phyloP scores from a whole-genome alignment of 2,329 filamentous ascomycete genomes.

The Ophiostoma montium region DNA sequence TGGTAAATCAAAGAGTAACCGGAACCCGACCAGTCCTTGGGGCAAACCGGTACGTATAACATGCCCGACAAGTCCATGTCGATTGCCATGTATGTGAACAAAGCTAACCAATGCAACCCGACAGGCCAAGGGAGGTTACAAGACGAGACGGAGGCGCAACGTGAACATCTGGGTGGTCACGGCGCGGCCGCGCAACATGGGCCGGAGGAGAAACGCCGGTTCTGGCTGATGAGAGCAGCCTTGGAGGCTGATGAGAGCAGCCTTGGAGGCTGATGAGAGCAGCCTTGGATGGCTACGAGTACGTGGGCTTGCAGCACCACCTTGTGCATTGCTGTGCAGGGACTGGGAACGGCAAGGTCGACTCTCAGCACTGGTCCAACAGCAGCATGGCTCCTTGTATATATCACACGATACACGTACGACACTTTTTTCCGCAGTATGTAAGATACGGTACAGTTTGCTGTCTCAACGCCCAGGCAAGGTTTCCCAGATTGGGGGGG shows the following conservation, averaged over 20 bases:
- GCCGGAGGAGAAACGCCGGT: conserved; percentile 54
- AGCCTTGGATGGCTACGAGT: too few relatives aligned
- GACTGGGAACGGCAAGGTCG: too few relatives aligned
- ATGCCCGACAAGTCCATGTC: background rate
- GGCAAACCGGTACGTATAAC: conserved; percentile 65
- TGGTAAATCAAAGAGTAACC: conserved; percentile 98
- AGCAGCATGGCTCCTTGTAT: background rate
- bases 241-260: too few relatives aligned
- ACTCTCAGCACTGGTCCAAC: too few relatives aligned
- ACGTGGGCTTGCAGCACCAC: too few relatives aligned
- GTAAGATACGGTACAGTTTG: too few relatives aligned
- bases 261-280: too few relatives aligned
- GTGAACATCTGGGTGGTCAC: conserved; percentile 84
- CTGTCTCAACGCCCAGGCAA: too few relatives aligned
- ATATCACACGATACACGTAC: too few relatives aligned
- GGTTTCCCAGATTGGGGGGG: too few relatives aligned
- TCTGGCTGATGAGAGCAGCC: background rate
- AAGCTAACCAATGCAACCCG: conserved; percentile 17
- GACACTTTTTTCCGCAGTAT: too few relatives aligned
- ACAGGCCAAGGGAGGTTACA: conserved; percentile 72
- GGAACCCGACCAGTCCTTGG: conserved; percentile 91
- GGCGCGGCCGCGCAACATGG: conserved; percentile 74
- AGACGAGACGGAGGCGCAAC: conserved; percentile 80
- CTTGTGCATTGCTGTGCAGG: too few relatives aligned
- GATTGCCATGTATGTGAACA: background rate